Conservation (phyloP, 139 green algal genomes). For the Gonium pectorale region DNA sequence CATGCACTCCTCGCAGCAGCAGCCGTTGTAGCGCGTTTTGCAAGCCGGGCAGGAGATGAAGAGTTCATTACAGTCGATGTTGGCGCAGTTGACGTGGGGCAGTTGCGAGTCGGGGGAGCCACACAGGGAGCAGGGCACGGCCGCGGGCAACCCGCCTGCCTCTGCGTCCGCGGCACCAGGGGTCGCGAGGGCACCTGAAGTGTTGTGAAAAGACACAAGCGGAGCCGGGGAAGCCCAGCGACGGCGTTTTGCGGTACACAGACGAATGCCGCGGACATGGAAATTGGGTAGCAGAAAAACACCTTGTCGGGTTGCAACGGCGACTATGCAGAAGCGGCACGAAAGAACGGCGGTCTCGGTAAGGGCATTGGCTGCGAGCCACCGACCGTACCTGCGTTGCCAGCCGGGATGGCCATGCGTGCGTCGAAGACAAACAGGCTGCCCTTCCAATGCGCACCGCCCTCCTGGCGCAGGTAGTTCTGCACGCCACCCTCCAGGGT, state of each 20-base stretch:
- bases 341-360: too few relatives aligned
- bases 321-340: too few relatives aligned
- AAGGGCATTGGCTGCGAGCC: too few relatives aligned
- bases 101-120: constrained; percentile 69
- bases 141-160: constrained; percentile 59
- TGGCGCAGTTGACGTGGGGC: constrained; percentile 91
- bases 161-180: constrained; percentile 10
- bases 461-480: constrained; percentile 80
- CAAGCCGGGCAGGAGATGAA: constrained; percentile 87
- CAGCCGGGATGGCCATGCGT: constrained; percentile 86
- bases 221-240: too few relatives aligned
- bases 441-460: constrained; percentile 87
- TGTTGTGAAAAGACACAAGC: too few relatives aligned
- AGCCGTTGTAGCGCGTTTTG: constrained; percentile 72
- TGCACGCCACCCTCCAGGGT: constrained; percentile 94
- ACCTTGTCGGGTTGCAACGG: too few relatives aligned
- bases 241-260: too few relatives aligned
- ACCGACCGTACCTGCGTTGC: constrained; percentile 1
- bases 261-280: too few relatives aligned
- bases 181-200: neutral
- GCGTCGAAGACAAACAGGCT: constrained; percentile 97
- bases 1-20: constrained; percentile 87
- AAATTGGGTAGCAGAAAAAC: too few relatives aligned
- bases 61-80: constrained; percentile 88
- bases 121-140: constrained; percentile 83